Conservation (phyloP, 1,139 yeast genomes). For the Pichia sp. region DNA sequence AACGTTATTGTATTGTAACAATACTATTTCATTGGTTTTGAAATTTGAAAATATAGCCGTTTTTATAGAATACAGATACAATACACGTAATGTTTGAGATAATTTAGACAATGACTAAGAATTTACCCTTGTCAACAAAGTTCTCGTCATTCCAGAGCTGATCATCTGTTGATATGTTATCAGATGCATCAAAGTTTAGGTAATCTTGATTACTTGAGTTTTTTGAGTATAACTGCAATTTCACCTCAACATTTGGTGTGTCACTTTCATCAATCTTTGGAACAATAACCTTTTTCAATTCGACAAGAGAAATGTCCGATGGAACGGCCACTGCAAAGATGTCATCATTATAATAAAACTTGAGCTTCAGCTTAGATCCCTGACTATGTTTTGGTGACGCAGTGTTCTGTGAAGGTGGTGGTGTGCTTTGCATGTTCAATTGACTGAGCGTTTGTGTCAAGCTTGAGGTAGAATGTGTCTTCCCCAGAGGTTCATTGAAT, state of each 20-base stretch:
- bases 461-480: slow-evolving; percentile 5
- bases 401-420: not conserved
- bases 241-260: slow-evolving; percentile 17
- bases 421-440: not conserved
- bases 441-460: not conserved
- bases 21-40: no score
- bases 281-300: slow-evolving; percentile 55
- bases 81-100: no score
- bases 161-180: slow-evolving; percentile 17
- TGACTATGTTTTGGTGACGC: slow-evolving; percentile 13
- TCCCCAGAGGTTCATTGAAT: slow-evolving; percentile 15
- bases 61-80: no score
- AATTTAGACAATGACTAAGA: slow-evolving; percentile 21
- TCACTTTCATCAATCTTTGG: slow-evolving; percentile 47
- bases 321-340: slow-evolving; percentile 82
- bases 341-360: slow-evolving; percentile 85
- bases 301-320: slow-evolving; percentile 48
- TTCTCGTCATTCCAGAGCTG: slow-evolving; percentile 20
- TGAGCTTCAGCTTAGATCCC: slow-evolving; percentile 45
- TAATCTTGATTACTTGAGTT: slow-evolving; percentile 20
- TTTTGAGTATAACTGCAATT: slow-evolving; percentile 24
- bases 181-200: slow-evolving; percentile 14
- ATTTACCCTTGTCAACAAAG: slow-evolving; percentile 28
- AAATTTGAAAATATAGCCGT: no score
- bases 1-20: no score